phyloP scores from a whole-genome alignment of 768 basidiomycete genomes.

The Boletus reticuloceps region DNA sequence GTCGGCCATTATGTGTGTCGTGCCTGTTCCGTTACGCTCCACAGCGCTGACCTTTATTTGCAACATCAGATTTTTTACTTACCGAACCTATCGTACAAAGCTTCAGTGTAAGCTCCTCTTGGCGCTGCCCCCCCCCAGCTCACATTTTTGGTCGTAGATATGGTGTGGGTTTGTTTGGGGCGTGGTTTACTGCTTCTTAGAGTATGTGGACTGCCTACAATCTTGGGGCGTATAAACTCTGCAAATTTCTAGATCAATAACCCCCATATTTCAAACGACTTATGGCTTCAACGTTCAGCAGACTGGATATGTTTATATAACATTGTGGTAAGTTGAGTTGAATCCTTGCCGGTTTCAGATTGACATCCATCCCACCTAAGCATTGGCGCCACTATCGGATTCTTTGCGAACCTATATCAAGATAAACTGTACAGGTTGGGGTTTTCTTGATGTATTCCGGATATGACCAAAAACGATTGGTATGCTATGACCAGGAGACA shows the following conservation, averaged over 20 bases:
- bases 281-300: slow-evolving; percentile 62
- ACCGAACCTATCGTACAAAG: slow-evolving; percentile 69
- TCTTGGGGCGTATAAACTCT: not conserved
- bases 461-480: slow-evolving; percentile 7
- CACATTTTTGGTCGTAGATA: slow-evolving; percentile 35
- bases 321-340: slow-evolving; percentile 43
- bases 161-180: slow-evolving; percentile 78
- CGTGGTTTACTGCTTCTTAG: slow-evolving; percentile 62
- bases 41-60: not conserved
- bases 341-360: not conserved
- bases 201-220: slow-evolving; percentile 33
- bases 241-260: slow-evolving; percentile 42
- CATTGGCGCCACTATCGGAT: slow-evolving; percentile 49
- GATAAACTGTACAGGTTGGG: slow-evolving; percentile 46
- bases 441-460: not conserved
- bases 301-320: slow-evolving; percentile 55
- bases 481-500: slow-evolving; percentile 24
- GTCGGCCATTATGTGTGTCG: slow-evolving; percentile 64
- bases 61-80: slow-evolving; percentile 18
- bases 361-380: slow-evolving; percentile 30
- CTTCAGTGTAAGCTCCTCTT: slow-evolving; percentile 53
- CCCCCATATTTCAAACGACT: slow-evolving; percentile 51
- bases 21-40: not conserved
- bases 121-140: not conserved
- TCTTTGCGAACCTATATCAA: slow-evolving; percentile 43